Evolutionary conservation across 2,329 filamentous ascomycete species (phyloP).

Genomic region (Botrytis aclada): DNA sequence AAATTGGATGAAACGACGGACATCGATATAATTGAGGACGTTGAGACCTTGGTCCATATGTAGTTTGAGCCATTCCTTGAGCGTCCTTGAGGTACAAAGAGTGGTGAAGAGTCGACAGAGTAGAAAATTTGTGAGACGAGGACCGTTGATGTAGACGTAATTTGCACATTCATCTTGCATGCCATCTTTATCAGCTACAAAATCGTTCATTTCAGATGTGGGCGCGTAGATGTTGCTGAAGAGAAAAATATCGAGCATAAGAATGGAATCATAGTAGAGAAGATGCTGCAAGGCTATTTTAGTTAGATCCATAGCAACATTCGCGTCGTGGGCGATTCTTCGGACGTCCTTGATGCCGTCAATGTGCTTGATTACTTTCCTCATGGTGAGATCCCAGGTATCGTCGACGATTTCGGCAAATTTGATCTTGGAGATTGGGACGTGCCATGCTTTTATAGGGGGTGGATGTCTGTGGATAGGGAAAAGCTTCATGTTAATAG

Average conservation of each 20-base stretch:
- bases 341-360: conserved; percentile 89
- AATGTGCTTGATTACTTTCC: conserved; percentile 78
- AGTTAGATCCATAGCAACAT: conserved; percentile 82
- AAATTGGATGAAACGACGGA: conserved; percentile 90
- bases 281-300: conserved; percentile 85
- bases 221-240: conserved; percentile 89
- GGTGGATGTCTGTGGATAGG: conserved; percentile 76
- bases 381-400: conserved; percentile 73
- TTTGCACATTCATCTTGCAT: conserved; percentile 84
- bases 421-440: conserved; percentile 73
- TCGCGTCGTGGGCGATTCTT: conserved; percentile 78
- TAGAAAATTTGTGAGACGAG: conserved; percentile 53
- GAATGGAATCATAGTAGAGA: conserved; percentile 86
- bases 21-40: conserved; percentile 73
- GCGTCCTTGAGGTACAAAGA: conserved; percentile 78
- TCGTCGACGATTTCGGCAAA: conserved; percentile 61
- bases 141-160: conserved; percentile 57
- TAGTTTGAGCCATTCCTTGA: conserved; percentile 80
- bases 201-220: conserved; percentile 72
- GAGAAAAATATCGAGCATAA: conserved; percentile 92
- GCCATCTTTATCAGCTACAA: conserved; percentile 68
- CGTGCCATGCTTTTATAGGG: conserved; percentile 80
- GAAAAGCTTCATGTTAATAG: conserved; percentile 94
- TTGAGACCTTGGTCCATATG: conserved; percentile 65
- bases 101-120: conserved; percentile 81